phyloP scores from a whole-genome alignment of 768 basidiomycete species.

The Amanita exitialis region DNA sequence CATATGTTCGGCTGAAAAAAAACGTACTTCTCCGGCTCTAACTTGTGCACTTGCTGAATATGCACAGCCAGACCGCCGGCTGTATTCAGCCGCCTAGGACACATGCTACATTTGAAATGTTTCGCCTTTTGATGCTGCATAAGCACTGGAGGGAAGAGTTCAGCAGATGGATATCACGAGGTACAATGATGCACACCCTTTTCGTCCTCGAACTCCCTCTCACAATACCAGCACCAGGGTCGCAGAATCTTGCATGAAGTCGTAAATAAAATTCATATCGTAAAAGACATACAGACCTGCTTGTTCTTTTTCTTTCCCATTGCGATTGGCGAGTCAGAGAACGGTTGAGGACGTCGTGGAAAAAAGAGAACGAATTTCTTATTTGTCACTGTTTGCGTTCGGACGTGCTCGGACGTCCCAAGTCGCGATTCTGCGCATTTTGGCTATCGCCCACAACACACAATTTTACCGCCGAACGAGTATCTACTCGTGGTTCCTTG shows the following conservation, averaged over 20 bases:
- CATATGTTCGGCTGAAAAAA: neutral
- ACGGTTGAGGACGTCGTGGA: neutral
- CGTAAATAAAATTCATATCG: neutral
- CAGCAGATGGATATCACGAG: neutral
- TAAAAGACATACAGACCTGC: slow-evolving; percentile 25
- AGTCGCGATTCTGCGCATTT: neutral
- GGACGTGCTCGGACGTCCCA: neutral
- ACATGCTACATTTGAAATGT: slow-evolving; percentile 97
- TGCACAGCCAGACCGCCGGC: slow-evolving; percentile 97
- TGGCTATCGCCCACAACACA: neutral
- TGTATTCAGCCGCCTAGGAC: slow-evolving; percentile 90
- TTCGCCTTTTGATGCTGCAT: slow-evolving; percentile 99
- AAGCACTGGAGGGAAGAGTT: slow-evolving; percentile 48
- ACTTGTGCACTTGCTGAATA: slow-evolving; percentile 97
- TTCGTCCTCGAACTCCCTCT: slow-evolving; percentile 98
- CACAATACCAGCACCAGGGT: slow-evolving; percentile 99
- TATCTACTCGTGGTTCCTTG: neutral
- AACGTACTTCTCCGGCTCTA: slow-evolving; percentile 86
- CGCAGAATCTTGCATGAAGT: slow-evolving; percentile 50
- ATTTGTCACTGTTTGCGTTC: neutral
- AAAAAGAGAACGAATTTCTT: slow-evolving; percentile 3
- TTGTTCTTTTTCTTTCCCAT: slow-evolving; percentile 59
- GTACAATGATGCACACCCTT: slow-evolving; percentile 53
- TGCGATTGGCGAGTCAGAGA: slow-evolving; percentile 3
- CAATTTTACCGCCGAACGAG: neutral